Conservation (phyloP, 2,329 filamentous ascomycete species). For the Aspergillus cejpii region DNA sequence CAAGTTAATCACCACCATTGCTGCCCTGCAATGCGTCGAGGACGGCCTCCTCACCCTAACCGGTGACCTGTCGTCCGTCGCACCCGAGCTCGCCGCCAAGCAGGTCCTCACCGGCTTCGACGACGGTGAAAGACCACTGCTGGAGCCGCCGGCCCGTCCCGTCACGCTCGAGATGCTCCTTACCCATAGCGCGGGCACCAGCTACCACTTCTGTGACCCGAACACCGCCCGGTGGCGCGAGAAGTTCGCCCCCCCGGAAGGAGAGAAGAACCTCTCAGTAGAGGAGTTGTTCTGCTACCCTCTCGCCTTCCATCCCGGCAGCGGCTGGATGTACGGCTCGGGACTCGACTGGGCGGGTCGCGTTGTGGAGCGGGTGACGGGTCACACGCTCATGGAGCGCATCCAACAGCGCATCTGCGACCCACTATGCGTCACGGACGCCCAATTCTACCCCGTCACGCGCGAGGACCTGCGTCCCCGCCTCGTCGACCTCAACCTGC, state of each 20-base stretch:
- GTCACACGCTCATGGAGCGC: slow-evolving; percentile 39
- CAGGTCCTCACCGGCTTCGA: slow-evolving; percentile 46
- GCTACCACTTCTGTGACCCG: slow-evolving; percentile 43
- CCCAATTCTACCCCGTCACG: slow-evolving; percentile 37
- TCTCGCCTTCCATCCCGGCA: slow-evolving; percentile 48
- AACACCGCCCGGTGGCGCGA: slow-evolving; percentile 32
- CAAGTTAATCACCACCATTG: slow-evolving; percentile 48
- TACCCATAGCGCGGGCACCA: slow-evolving; percentile 46
- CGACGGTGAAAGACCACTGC: slow-evolving; percentile 26
- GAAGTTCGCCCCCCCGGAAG: slow-evolving; percentile 21
- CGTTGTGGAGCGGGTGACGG: slow-evolving; percentile 46
- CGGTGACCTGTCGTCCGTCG: slow-evolving; percentile 41
- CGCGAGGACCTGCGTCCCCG: slow-evolving; percentile 32
- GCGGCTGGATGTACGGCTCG: slow-evolving; percentile 47
- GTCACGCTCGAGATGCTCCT: slow-evolving; percentile 50
- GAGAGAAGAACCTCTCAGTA: slow-evolving; percentile 28
- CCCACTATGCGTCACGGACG: slow-evolving; percentile 40
- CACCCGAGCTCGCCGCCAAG: slow-evolving; percentile 46
- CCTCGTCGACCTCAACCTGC: slow-evolving; percentile 36
- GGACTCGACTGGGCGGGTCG: slow-evolving; percentile 50
- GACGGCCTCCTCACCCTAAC: slow-evolving; percentile 44
- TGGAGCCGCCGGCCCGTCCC: slow-evolving; percentile 29
- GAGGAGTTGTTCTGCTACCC: slow-evolving; percentile 42
- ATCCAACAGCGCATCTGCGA: slow-evolving; percentile 43
- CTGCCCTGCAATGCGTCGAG: slow-evolving; percentile 52